Base-by-base conservation (phyloP, 78 protist genomes). In the Speleostelium caveatum region DNA sequence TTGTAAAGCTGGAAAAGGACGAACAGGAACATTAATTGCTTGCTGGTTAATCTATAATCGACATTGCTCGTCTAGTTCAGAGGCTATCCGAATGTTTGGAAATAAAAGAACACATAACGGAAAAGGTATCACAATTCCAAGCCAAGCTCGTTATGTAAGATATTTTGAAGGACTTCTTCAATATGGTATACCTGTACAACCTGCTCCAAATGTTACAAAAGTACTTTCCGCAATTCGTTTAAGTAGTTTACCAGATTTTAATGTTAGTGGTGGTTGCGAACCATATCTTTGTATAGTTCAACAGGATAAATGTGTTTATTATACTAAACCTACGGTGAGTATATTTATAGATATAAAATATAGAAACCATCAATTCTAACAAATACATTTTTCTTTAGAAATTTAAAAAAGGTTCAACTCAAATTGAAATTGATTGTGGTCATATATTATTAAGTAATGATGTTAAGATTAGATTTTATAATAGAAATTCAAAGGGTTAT, bases 61-160 rank as follows among this genome's bases (percentile, higher is more conserved):
- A 56, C 26, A 33, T 24, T 73, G 93, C 33, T 93, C 35, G 38
- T 77, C 89, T n/a, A 75, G 91, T 10, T 83, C 91, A 42, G 91
- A 83, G 16, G 36, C 79, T 3, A 83, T 83, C 32, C 45, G 91
- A 69, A 59, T 83, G 75, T 83, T 83, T 83, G 91, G 72, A 19
- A 83, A 53, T 22, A 83, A 83, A 74, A 67, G 91, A 83, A 83
- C 91, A n/a, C 79, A 69, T 49, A 69, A 83, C 69, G 66, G 80
- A 3, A 83, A 94, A 69, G 97, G 97, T 24, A 94, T 95, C 16
- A 95, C 97, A 6, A 95, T 95, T 17, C 97, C 97, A 33, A 65
- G 87, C 39, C 97, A 95, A 73, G 63, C 35, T 30, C 73, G 97
- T 24, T 95, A 93, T 79, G 92, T 95, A 22, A 51, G 68, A 39